Conservation (phyloP, 768 basidiomycete species). For the Suillus fuscotomentosus region DNA sequence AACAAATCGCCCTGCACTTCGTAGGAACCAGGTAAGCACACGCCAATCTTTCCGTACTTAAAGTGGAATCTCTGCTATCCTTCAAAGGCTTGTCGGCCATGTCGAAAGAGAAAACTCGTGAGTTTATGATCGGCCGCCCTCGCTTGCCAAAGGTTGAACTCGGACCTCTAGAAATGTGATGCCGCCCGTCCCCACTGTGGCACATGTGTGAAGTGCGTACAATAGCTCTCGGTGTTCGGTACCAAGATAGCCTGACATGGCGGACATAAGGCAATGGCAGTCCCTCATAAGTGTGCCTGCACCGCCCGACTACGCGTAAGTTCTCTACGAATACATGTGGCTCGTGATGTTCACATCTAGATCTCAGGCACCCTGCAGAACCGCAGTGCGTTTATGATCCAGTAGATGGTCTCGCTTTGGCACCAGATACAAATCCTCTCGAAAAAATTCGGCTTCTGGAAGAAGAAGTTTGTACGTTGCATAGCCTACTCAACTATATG, state of each 20-base stretch:
- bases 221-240: background rate
- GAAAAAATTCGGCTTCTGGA: constrained; percentile 78
- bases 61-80: background rate
- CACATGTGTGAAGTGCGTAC: constrained; percentile 78
- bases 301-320: constrained; percentile 82
- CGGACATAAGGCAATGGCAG: constrained; percentile 68
- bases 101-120: constrained; percentile 83
- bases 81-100: constrained; percentile 71
- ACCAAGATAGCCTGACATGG: background rate
- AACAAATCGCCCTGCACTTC: constrained; percentile 60
- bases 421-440: constrained; percentile 74
- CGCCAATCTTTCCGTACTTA: background rate
- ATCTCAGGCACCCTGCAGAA: constrained; percentile 73
- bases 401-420: constrained; percentile 75
- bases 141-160: constrained; percentile 2
- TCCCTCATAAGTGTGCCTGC: constrained; percentile 81
- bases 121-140: constrained; percentile 23
- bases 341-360: constrained; percentile 9
- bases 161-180: constrained; percentile 71
- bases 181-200: constrained; percentile 83
- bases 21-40: constrained; percentile 68
- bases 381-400: constrained; percentile 87
- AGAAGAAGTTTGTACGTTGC: constrained; percentile 65
- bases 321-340: background rate
- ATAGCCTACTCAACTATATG: constrained; percentile 3